Base-by-base conservation (phyloP, 148 eudicot species). In the Camellia japonica region DNA sequence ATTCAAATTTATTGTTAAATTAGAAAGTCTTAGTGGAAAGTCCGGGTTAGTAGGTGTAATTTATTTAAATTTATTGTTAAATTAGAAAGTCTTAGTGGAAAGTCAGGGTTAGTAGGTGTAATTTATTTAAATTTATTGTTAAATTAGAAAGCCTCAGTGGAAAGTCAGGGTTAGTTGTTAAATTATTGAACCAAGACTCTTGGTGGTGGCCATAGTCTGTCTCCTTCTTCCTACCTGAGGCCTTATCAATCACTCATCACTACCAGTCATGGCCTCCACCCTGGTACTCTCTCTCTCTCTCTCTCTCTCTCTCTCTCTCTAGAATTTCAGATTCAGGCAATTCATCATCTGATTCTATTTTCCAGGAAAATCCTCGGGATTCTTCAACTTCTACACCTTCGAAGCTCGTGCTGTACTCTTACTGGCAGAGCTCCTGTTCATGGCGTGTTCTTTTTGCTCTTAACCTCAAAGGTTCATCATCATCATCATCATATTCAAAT, bases 401-500 rank as follows among this genome's bases (percentile, higher is more conserved):
- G 43, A 83, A 74, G 78, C 70, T 89, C 38, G 60, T 79, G 14
- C 83, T 91, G 16, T 91, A 91, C 80, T 91, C 94, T 64, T 81
- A 77, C 80, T 91, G 94, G 94, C 81, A 80, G 67, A 89, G 94
- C 84, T 91, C 94, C 2, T 87, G 94, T 76, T 78, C 94, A 15
- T 91, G 92, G 92, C 87, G 94, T 14, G 88, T 91, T 51, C 92
- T 92, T 8, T 89, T 91, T 58, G 92, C 92, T 77, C 78, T 91
- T 56, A 85, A 89, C 79, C 83, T 89, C 8, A 91, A 89, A 91
- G 94, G 94, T 91, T 75, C 18, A 9, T 78, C 30, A 61, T 15
- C 61, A 16, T 16, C 72, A 8, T 63, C 61, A n/a, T 58, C 56
- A 6, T 9, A 49, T 10, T 46, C 44, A 61, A 3, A 64, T 43